phyloP scores from a whole-genome alignment of 176 grass and related monocot genomes.

The Oryza meyeriana region DNA sequence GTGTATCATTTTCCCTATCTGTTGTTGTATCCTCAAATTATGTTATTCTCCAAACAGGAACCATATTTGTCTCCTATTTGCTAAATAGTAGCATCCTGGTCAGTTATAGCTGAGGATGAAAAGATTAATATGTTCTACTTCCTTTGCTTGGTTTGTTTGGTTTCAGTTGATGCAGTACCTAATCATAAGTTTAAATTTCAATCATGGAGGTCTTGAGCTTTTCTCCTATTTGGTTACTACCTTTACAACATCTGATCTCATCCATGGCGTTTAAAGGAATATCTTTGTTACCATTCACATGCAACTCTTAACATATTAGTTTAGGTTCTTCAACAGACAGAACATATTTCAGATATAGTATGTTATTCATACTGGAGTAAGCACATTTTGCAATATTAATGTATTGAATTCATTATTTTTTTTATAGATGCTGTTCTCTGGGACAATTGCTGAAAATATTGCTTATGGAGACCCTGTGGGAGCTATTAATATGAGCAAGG shows the following conservation, averaged over 20 bases:
- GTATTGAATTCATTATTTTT: conserved; percentile 26
- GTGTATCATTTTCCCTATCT: background rate
- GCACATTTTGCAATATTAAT: background rate
- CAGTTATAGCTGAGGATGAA: background rate
- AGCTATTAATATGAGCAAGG: conserved; percentile 40
- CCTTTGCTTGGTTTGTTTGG: background rate
- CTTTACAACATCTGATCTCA: background rate
- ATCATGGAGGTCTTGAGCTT: background rate
- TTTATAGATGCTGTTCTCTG: conserved; percentile 77
- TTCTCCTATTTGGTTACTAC: background rate
- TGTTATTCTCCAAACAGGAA: background rate
- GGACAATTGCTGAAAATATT: conserved; percentile 84
- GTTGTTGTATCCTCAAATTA: background rate
- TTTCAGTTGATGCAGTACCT: background rate
- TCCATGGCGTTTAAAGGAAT: background rate
- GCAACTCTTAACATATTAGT: background rate
- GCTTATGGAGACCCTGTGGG: conserved; percentile 55
- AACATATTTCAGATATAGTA: background rate
- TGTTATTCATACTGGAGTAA: conserved; percentile 1
- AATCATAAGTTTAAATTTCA: background rate
- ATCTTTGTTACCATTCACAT: background rate
- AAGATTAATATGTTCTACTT: conserved; percentile 1
- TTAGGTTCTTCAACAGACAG: background rate
- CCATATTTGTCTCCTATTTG: background rate
- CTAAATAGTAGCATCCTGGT: background rate